phyloP scores from a whole-genome alignment of 1,139 yeast species.

The Sugiyamaella novakii region DNA sequence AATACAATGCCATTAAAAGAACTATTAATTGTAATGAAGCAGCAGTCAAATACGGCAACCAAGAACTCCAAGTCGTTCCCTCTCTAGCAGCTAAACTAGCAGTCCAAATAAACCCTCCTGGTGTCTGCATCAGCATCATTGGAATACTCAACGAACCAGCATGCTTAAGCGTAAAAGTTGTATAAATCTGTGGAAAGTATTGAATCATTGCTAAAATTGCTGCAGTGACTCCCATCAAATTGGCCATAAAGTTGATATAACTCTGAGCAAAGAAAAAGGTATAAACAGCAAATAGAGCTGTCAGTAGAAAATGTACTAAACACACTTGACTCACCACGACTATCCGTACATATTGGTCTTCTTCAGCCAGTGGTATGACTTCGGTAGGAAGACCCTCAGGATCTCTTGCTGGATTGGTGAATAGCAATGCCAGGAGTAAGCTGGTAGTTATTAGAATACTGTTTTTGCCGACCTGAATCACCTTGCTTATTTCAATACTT shows the following conservation, averaged over 20 bases:
- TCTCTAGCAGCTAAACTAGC: constrained; percentile 67
- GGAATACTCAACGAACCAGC: constrained; percentile 79
- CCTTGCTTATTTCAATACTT: constrained; percentile 40
- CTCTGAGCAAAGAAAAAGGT: constrained; percentile 27
- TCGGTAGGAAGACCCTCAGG: not conserved
- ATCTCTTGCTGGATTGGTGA: constrained; percentile 18
- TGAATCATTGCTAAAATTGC: constrained; percentile 61
- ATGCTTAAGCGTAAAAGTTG: constrained; percentile 69
- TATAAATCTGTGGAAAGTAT: constrained; percentile 77
- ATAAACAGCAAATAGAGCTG: constrained; percentile 32
- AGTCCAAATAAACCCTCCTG: constrained; percentile 84
- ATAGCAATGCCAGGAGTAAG: constrained; percentile 10
- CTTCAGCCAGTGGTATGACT: constrained; percentile 9
- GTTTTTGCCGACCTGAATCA: not conserved
- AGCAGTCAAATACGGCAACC: constrained; percentile 79
- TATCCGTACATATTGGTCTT: constrained; percentile 16
- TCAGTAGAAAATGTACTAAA: constrained; percentile 31
- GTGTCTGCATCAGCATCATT: constrained; percentile 87
- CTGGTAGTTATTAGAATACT: not conserved
- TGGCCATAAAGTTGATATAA: constrained; percentile 49
- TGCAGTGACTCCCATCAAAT: constrained; percentile 62
- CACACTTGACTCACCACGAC: constrained; percentile 25
- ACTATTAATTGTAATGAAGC: constrained; percentile 65
- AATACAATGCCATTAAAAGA: constrained; percentile 55
- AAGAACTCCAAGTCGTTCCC: constrained; percentile 84